phyloP scores from a whole-genome alignment of 2,329 filamentous ascomycete species.

The Sordariomycetes sp. region DNA sequence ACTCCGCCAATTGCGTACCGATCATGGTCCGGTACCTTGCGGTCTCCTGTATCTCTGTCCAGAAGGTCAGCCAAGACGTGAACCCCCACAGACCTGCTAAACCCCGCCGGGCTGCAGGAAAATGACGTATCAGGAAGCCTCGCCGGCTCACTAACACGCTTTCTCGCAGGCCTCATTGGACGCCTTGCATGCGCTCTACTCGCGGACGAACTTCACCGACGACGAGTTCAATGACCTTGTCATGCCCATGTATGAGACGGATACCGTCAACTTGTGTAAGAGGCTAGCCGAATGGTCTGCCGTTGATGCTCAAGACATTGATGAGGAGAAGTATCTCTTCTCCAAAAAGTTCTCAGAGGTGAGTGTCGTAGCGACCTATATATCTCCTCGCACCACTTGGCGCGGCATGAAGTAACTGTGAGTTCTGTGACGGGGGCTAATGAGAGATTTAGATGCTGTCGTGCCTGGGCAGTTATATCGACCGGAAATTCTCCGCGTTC shows the following conservation, averaged over 20 bases:
- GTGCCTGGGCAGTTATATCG: conserved; percentile 73
- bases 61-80: conserved; percentile 43
- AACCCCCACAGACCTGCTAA: not conserved
- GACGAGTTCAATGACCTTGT: conserved; percentile 71
- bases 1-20: conserved; percentile 58
- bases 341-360: conserved; percentile 93
- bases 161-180: conserved; percentile 61
- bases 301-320: conserved; percentile 70
- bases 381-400: not conserved
- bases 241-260: conserved; percentile 65
- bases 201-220: conserved; percentile 61
- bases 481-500: conserved; percentile 61
- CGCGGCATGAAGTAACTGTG: not conserved
- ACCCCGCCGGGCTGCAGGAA: conserved; percentile 2
- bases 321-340: conserved; percentile 85
- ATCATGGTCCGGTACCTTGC: conserved; percentile 63
- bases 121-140: conserved; percentile 1
- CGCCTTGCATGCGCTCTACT: conserved; percentile 73
- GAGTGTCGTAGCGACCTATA: conserved; percentile 13
- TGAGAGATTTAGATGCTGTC: conserved; percentile 57
- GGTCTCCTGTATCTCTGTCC: conserved; percentile 57
- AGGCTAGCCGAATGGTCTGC: conserved; percentile 71
- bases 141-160: conserved; percentile 1
- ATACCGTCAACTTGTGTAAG: conserved; percentile 60
- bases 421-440: not conserved